Conservation (phyloP, 176 grass and related monocot species). For the Eragrostis nindensis region DNA sequence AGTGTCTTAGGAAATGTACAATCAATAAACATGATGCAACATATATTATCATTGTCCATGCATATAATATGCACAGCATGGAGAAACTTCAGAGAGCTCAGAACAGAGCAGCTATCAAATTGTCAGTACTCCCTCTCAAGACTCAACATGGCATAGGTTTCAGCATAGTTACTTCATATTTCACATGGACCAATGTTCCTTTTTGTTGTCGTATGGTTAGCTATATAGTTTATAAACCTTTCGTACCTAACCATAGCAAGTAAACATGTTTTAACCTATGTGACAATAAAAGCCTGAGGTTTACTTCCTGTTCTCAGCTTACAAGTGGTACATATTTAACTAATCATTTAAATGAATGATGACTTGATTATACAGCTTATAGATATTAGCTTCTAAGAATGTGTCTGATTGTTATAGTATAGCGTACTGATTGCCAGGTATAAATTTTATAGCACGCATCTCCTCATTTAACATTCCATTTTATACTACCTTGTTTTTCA, state of each 20-base stretch:
- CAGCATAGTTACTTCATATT: not conserved
- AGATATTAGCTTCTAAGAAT: not conserved
- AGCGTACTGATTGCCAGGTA: not conserved
- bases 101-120: conserved; percentile 20
- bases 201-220: not conserved
- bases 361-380: not conserved
- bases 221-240: not conserved
- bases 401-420: not conserved
- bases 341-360: not conserved
- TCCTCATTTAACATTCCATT: no score
- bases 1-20: conserved; percentile 11
- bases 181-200: not conserved
- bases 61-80: conserved; percentile 16
- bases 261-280: conserved; percentile 16
- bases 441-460: not conserved
- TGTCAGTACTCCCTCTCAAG: not conserved
- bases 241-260: not conserved
- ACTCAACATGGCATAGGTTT: not conserved
- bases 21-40: conserved; percentile 12
- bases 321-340: not conserved
- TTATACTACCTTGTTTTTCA: not conserved
- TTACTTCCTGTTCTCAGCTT: not conserved
- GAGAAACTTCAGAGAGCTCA: conserved; percentile 19
- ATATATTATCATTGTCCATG: conserved; percentile 4
- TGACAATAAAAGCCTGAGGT: not conserved